phyloP scores from a whole-genome alignment of 2,329 filamentous ascomycete genomes.

The Penicillium sp. region DNA sequence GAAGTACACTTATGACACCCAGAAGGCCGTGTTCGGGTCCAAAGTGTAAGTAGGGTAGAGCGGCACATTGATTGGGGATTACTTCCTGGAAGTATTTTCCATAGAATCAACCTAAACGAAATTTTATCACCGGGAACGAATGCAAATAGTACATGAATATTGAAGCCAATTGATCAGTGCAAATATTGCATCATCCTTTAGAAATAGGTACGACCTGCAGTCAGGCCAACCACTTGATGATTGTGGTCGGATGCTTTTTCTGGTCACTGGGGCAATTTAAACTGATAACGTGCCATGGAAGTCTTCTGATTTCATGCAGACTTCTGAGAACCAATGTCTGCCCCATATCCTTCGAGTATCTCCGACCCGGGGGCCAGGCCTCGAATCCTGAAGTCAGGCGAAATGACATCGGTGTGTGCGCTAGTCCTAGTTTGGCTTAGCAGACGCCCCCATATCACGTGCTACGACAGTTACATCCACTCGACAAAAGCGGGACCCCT shows the following conservation, averaged over 20 bases:
- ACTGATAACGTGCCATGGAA: too few relatives aligned
- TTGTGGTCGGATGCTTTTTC: neutral
- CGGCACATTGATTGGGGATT: neutral
- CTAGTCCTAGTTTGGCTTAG: neutral
- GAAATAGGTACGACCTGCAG: neutral
- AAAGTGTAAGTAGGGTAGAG: slow-evolving; percentile 13
- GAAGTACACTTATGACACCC: slow-evolving; percentile 66
- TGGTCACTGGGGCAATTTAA: neutral
- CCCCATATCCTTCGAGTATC: neutral
- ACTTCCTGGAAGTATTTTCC: neutral
- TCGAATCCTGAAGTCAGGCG: neutral
- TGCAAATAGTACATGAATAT: neutral
- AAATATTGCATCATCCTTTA: neutral
- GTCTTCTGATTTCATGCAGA: neutral
- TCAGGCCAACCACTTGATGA: neutral
- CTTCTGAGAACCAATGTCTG: neutral
- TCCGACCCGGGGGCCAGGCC: neutral
- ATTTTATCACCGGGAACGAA: neutral
- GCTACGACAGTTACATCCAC: neutral
- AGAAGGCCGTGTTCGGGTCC: slow-evolving; percentile 56
- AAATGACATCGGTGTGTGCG: neutral
- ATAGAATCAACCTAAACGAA: neutral
- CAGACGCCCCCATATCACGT: neutral
- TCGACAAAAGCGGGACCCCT: slow-evolving; percentile 5
- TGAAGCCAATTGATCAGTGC: neutral